These are phyloP conservation scores for Bifiguratus adelaidae DNA, from an alignment of 192 early-diverging fungal species.

Conservation along the genomic window DNA sequence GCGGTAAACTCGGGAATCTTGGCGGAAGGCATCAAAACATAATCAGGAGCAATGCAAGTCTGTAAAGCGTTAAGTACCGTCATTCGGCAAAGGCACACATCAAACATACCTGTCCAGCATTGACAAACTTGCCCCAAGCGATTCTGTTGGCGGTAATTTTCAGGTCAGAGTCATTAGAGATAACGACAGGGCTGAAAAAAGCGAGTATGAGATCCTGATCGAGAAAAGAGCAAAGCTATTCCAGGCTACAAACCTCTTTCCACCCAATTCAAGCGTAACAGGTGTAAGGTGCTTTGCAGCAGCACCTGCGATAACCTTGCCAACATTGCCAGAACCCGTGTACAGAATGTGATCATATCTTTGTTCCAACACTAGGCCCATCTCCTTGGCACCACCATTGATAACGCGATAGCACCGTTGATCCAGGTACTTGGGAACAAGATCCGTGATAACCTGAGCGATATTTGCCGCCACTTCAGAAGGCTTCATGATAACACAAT, in stretches of 20 bases:
- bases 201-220: background rate
- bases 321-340: conserved; percentile 73
- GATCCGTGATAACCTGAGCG: conserved; percentile 43
- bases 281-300: conserved; percentile 70
- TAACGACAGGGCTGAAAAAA: conserved; percentile 30
- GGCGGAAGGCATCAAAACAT: conserved; percentile 57
- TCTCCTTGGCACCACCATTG: conserved; percentile 67
- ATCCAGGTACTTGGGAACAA: conserved; percentile 75
- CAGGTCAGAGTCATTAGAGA: conserved; percentile 49
- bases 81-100: conserved; percentile 28
- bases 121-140: conserved; percentile 70
- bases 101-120: conserved; percentile 65
- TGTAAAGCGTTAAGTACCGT: conserved; percentile 14
- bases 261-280: conserved; percentile 84
- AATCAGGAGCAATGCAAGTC: conserved; percentile 84
- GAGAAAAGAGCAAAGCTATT: background rate
- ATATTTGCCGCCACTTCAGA: conserved; percentile 68
- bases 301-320: conserved; percentile 62
- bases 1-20: conserved; percentile 44
- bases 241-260: conserved; percentile 55
- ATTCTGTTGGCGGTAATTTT: conserved; percentile 54
- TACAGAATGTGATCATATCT: conserved; percentile 84
- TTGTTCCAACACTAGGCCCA: conserved; percentile 50
- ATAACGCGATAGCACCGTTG: conserved; percentile 47
- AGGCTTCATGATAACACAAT: conserved; percentile 74